Evolutionary conservation across 495 filamentous ascomycete species (phyloP).

Genomic region (Annulohypoxylon maeteangense): DNA sequence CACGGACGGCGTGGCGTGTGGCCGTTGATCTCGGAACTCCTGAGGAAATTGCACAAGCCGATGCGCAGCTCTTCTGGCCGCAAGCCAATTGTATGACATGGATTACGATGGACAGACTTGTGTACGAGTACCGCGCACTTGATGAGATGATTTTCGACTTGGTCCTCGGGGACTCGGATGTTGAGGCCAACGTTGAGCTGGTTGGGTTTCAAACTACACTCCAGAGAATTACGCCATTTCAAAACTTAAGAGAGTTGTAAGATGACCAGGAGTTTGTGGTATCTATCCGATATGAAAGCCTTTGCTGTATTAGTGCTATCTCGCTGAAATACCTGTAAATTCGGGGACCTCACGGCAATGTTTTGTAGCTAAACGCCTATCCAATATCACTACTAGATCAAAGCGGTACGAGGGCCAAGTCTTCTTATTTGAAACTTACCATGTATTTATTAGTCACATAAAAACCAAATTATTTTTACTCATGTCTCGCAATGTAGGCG

Average conservation of each 20-base stretch:
- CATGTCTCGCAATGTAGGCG: neutral
- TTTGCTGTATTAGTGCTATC: neutral
- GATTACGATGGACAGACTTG: constrained; percentile 26
- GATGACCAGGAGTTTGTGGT: neutral
- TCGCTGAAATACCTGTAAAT: neutral
- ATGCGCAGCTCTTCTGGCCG: constrained; percentile 57
- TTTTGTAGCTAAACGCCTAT: neutral
- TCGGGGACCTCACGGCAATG: neutral
- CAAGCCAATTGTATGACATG: constrained; percentile 51
- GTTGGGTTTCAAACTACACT: constrained; percentile 19
- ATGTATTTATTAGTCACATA: neutral
- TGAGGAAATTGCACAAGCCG: constrained; percentile 40
- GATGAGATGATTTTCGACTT: constrained; percentile 31
- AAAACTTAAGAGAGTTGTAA: neutral
- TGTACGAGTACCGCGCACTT: constrained; percentile 20
- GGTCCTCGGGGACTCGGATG: neutral
- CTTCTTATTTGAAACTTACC: neutral
- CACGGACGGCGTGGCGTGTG: constrained; percentile 24
- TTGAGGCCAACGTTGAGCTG: constrained; percentile 17
- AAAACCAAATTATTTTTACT: too few species aligned
- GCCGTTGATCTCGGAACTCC: constrained; percentile 16
- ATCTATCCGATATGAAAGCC: neutral
- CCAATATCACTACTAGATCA: neutral
- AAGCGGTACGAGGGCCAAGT: neutral
- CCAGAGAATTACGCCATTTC: neutral